Percentiles rank a stretch among this genome's conserved stretches.
phyloP scores from a whole-genome alignment of 805 yeast genomes.

The Sugiyamaella americana region DNA sequence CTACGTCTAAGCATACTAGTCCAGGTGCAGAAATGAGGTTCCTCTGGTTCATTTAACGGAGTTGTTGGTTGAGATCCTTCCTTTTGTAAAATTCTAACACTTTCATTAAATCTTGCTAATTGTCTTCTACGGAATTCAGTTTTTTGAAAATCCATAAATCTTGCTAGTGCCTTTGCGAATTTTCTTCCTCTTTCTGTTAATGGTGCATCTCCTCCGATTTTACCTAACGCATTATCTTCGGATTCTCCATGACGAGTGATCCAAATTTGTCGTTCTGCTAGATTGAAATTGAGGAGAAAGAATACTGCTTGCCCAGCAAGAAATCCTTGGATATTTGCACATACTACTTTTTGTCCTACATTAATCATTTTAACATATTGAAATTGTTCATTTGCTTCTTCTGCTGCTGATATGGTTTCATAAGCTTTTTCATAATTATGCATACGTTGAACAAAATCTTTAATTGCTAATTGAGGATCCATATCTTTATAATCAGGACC shows the following conservation, averaged over 20 bases:
- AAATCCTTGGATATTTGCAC: slow-evolving; percentile 82
- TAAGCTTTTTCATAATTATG: slow-evolving; percentile 82
- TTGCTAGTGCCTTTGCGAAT: slow-evolving; percentile 66
- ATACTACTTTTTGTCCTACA: slow-evolving; percentile 90
- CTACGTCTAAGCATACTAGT: slow-evolving; percentile 80
- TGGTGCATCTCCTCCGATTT: slow-evolving; percentile 86
- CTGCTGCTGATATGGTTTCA: slow-evolving; percentile 80
- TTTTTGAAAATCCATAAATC: slow-evolving; percentile 67
- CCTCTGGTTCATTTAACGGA: slow-evolving; percentile 42
- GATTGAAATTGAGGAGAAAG: slow-evolving; percentile 80
- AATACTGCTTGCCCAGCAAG: slow-evolving; percentile 90
- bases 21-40: slow-evolving; percentile 84
- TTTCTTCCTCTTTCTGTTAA: slow-evolving; percentile 72
- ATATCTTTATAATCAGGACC: slow-evolving; percentile 91
- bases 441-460: slow-evolving; percentile 76
- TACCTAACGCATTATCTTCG: slow-evolving; percentile 74
- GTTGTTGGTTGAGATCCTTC: slow-evolving; percentile 31
- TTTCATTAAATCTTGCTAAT: slow-evolving; percentile 44
- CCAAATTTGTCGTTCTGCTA: slow-evolving; percentile 87
- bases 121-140: slow-evolving; percentile 60
- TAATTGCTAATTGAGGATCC: slow-evolving; percentile 73
- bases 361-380: slow-evolving; percentile 94
- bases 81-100: slow-evolving; percentile 38
- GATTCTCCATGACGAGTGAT: slow-evolving; percentile 94
- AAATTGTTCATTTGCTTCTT: slow-evolving; percentile 52